Evolutionary conservation across 2,329 filamentous ascomycete genomes (phyloP).

Genomic region (Karstenula rhodostoma): DNA sequence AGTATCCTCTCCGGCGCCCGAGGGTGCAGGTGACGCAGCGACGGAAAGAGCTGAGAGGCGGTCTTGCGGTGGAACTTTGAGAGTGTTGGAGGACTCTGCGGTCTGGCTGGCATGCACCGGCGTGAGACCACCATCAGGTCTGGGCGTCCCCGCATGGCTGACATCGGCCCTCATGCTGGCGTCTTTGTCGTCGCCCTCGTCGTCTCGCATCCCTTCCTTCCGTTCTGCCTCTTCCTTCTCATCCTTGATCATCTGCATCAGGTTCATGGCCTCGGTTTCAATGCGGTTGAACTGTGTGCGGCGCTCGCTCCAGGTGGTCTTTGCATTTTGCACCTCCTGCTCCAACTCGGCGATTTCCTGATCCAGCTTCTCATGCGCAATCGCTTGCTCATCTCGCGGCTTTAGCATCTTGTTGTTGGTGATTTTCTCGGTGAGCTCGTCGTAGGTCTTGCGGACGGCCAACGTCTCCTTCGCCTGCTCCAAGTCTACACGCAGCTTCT

Average conservation of each 20-base stretch:
- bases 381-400: conserved; percentile 82
- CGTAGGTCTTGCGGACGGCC: conserved; percentile 82
- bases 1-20: conserved; percentile 35
- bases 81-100: conserved; percentile 35
- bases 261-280: conserved; percentile 87
- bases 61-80: conserved; percentile 43
- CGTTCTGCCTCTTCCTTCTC: conserved; percentile 95
- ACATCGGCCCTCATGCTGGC: conserved; percentile 45
- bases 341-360: conserved; percentile 89
- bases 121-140: conserved; percentile 52
- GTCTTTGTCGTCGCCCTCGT: conserved; percentile 52
- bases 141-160: conserved; percentile 57
- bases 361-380: conserved; percentile 80
- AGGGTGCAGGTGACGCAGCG: conserved; percentile 37
- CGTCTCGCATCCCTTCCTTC: conserved; percentile 70
- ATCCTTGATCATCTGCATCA: conserved; percentile 86
- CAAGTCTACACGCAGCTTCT: conserved; percentile 75
- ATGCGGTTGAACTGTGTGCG: conserved; percentile 87
- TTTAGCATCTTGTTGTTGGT: conserved; percentile 80
- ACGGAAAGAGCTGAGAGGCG: conserved; percentile 41
- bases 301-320: conserved; percentile 82
- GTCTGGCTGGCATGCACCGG: conserved; percentile 48
- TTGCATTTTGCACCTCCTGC: conserved; percentile 82
- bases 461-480: conserved; percentile 72
- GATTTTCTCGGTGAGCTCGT: conserved; percentile 87